A percentile compares a stretch with the other conserved stretches of the same genome.
Evolutionary conservation across 139 green algal genomes (phyloP).

Genomic region (Micractinium sp.): DNA sequence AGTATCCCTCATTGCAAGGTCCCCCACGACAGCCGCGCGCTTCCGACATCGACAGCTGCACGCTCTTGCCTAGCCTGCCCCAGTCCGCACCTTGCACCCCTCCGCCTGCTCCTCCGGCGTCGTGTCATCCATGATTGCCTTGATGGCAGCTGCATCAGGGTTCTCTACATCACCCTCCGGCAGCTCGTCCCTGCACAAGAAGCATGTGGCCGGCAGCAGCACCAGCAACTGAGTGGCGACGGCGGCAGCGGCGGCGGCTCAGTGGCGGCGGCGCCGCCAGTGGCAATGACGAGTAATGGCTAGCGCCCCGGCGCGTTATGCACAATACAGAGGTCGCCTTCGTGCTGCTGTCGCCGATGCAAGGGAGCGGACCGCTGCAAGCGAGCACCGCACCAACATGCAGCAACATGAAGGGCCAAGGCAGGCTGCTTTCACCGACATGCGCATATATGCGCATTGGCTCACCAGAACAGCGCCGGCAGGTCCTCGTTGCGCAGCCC

Average conservation of each 20-base stretch:
- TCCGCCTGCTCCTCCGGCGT: conserved; percentile 76
- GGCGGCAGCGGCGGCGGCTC: too few species aligned
- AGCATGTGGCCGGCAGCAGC: conserved; percentile 45
- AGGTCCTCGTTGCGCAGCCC: conserved; percentile 33
- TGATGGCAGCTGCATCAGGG: conserved; percentile 67
- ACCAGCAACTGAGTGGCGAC: not conserved
- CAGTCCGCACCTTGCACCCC: conserved; percentile 70
- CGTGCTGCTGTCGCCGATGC: not conserved
- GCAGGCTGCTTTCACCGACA: too few species aligned
- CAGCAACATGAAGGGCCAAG: not conserved
- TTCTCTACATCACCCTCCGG: conserved; percentile 67
- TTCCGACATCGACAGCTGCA: not conserved
- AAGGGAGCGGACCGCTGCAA: too few species aligned
- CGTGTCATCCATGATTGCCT: conserved; percentile 74
- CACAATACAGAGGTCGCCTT: not conserved
- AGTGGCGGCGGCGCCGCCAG: too few species aligned
- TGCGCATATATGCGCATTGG: not conserved
- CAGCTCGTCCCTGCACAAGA: conserved; percentile 62
- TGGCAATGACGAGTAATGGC: too few species aligned
- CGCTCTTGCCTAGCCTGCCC: not conserved
- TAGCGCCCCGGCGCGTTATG: too few species aligned
- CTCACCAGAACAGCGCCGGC: conserved; percentile 25
- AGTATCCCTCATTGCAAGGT: not conserved
- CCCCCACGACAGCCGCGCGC: not conserved
- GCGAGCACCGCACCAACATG: too few species aligned